Percentiles rank a stretch among this genome's conserved stretches.
phyloP scores from a whole-genome alignment of 2,329 filamentous ascomycete genomes.

The Uncinocarpus reesii region DNA sequence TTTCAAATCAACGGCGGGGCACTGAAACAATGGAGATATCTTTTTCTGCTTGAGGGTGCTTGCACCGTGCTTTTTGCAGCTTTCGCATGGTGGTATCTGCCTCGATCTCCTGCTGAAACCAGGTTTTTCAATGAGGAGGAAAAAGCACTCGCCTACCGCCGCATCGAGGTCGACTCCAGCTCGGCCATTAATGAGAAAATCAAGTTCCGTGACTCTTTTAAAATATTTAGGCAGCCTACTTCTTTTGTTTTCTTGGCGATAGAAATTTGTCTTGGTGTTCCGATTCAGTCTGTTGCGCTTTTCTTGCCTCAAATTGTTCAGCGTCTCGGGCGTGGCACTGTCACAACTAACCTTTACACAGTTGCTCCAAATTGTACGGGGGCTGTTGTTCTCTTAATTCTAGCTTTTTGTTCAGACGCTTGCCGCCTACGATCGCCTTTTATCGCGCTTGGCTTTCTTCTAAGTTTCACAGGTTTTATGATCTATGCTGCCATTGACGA shows the following conservation, averaged over 20 bases:
- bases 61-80: constrained; percentile 49
- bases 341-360: constrained; percentile 69
- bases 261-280: constrained; percentile 51
- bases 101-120: constrained; percentile 53
- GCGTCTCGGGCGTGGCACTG: constrained; percentile 36
- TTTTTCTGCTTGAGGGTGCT: constrained; percentile 45
- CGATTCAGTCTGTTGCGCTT: constrained; percentile 46
- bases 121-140: constrained; percentile 57
- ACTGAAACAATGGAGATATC: constrained; percentile 44
- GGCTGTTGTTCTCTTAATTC: constrained; percentile 58
- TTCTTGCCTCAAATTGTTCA: constrained; percentile 50
- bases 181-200: constrained; percentile 39
- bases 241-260: constrained; percentile 47
- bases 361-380: constrained; percentile 70
- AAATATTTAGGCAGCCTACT: constrained; percentile 45
- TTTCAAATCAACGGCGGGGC: constrained; percentile 47
- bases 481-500: constrained; percentile 62
- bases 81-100: constrained; percentile 59
- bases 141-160: constrained; percentile 56
- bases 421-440: constrained; percentile 61
- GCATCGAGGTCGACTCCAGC: constrained; percentile 69
- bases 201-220: constrained; percentile 36
- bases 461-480: constrained; percentile 68
- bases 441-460: constrained; percentile 60
- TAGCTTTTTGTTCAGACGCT: constrained; percentile 61